Percentiles rank a stretch among this genome's conserved stretches.
phyloP scores from a whole-genome alignment of 2,329 filamentous ascomycete genomes.

The Trichoderma breve region DNA sequence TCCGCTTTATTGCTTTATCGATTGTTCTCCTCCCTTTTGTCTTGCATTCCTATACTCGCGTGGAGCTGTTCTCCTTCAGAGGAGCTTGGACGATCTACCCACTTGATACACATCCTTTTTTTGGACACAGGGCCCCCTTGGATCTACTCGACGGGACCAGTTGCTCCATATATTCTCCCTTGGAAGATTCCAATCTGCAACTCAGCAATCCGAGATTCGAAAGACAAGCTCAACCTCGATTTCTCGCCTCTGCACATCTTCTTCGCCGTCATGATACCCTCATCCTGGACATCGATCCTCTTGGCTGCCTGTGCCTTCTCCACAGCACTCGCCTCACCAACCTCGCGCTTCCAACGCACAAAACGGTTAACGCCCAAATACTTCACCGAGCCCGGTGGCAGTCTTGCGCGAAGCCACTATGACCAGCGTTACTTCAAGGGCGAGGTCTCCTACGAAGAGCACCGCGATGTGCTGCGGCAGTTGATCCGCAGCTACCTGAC shows the following conservation, averaged over 20 bases:
- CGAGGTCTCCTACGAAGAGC: conserved; percentile 63
- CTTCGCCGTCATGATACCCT: conserved; percentile 8
- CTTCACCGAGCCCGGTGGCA: conserved; percentile 63
- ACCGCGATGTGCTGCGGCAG: conserved; percentile 63
- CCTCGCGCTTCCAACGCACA: not conserved
- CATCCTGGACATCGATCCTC: conserved; percentile 15
- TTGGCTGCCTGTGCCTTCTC: not conserved
- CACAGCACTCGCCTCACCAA: conserved; percentile 1
- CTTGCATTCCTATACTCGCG: not conserved
- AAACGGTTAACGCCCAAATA: conserved; percentile 47
- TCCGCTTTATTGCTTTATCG: not conserved
- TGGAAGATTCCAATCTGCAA: not conserved
- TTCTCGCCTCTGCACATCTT: not conserved
- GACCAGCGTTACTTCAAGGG: conserved; percentile 67
- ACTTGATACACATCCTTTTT: not conserved
- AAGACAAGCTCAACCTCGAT: not conserved
- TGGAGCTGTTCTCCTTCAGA: not conserved
- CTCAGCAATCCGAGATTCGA: not conserved
- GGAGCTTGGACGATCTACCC: not conserved
- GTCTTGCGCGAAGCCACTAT: conserved; percentile 66
- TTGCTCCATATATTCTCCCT: not conserved
- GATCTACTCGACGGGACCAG: not conserved
- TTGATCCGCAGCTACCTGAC: conserved; percentile 73
- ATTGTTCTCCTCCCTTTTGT: not conserved
- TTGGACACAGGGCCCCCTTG: not conserved